Evolutionary conservation across 192 early-diverging fungal species (phyloP).

Genomic region (Lunasporangiospora selenospora): DNA sequence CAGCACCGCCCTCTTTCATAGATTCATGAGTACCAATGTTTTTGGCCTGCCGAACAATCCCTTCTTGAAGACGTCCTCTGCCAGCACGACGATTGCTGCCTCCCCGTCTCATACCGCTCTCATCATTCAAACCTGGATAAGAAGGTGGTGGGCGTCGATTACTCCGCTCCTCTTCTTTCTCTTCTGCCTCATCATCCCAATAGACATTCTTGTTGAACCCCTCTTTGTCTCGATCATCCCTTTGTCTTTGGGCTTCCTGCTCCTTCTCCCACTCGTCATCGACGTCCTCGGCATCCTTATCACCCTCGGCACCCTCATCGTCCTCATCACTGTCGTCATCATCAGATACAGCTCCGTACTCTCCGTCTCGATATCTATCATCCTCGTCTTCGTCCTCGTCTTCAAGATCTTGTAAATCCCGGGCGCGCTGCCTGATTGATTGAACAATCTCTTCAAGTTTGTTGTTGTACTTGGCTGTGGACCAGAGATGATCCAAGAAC

Average conservation of each 20-base stretch:
- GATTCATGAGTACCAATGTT: too few species aligned
- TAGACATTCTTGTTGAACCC: constrained; percentile 1
- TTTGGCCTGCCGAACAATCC: too few species aligned
- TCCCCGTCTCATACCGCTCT: too few species aligned
- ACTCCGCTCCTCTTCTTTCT: constrained; percentile 1
- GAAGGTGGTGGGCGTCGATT: too few species aligned
- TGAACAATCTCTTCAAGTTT: constrained; percentile 16
- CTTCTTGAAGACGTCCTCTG: too few species aligned
- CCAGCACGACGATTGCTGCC: too few species aligned
- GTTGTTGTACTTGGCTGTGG: constrained; percentile 27
- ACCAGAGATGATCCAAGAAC: constrained; percentile 22
- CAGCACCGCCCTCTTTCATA: too few species aligned
- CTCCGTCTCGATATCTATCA: background rate
- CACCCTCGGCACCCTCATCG: background rate
- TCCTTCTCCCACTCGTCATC: constrained; percentile 14
- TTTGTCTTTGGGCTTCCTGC: background rate
- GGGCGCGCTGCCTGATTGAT: constrained; percentile 17
- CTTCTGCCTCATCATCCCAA: constrained; percentile 16
- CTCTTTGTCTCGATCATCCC: background rate
- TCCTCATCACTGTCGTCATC: background rate
- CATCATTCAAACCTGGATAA: too few species aligned
- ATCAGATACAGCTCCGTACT: too few species aligned
- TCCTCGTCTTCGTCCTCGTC: constrained; percentile 13
- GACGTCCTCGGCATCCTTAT: constrained; percentile 3
- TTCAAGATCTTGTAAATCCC: constrained; percentile 16